Base-by-base conservation (phyloP, 257 asterid genomes). In the Linaria vulgaris region DNA sequence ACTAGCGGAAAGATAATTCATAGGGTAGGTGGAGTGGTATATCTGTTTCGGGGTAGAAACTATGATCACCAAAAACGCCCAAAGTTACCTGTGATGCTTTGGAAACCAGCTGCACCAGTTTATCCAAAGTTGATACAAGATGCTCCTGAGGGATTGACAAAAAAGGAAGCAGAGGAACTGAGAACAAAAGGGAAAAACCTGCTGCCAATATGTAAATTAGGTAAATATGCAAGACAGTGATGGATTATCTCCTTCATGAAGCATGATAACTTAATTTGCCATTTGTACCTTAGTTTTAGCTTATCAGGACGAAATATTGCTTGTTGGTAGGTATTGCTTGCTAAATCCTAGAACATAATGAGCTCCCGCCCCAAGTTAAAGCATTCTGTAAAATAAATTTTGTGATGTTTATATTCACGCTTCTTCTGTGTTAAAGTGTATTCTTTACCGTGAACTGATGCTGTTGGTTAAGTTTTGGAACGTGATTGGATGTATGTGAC, bases 61-160 rank as follows among this genome's bases (percentile, higher is more conserved):
- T 94, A 94, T 58, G 83, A 87, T 78, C 91, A 74, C 60, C 79
- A 57, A 4, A 77, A 76, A 58, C 96, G 97, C 27, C 97, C 95
- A 23, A 70, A 74, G 69, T 77, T 80, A 14, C 99, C 99, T 0
- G 76, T 94, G 69, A 94, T 94, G 99, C 94, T 94, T 6, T 94
- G 99, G 99, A 94, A 87, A 77, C 99, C 99, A 14, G 99, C 99
- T 49, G 74, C 99, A 16, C 99, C 99, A 5, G 95, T 94, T 77
- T 94, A 94, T 72, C 99, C 99, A 1, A 94, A 94, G 78, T 95
- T 94, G 51, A 90, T 94, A 75, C 99, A 90, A 80, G 97, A 85
- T 10, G 95, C 95, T 27, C 99, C 99, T 0, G 97, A 85, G 77
- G 99, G 95, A 65, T 72, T 90, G 78, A 87, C 95, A 1, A 84